phyloP scores from a whole-genome alignment of 1,139 yeast genomes.

The Meyerozyma elateridarum region DNA sequence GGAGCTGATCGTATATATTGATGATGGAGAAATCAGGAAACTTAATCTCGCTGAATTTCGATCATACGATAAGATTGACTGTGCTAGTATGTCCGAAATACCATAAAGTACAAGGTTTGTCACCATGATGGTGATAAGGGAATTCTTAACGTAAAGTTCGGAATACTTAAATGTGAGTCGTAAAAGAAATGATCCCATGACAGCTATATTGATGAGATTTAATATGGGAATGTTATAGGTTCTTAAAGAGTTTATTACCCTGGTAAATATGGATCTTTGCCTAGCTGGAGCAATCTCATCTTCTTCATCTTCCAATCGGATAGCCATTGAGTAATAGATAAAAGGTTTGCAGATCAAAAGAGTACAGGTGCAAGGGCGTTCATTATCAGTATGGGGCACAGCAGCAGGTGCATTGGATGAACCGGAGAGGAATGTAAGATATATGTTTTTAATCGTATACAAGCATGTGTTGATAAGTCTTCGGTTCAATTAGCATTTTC shows the following conservation, averaged over 20 bases:
- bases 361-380: no score
- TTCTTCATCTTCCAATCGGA: not conserved
- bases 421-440: no score
- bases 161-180: conserved; percentile 56
- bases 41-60: conserved; percentile 19
- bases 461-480: no score
- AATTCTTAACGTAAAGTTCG: conserved; percentile 58
- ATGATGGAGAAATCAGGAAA: conserved; percentile 10
- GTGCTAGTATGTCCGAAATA: conserved; percentile 87
- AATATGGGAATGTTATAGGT: conserved; percentile 44
- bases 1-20: not conserved
- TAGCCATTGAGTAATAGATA: no score
- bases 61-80: conserved; percentile 47
- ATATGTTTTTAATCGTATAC: no score
- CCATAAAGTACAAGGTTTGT: conserved; percentile 82
- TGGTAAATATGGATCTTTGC: conserved; percentile 13
- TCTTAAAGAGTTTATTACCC: conserved; percentile 31
- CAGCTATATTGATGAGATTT: conserved; percentile 47
- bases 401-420: no score
- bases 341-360: no score
- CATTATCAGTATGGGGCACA: no score
- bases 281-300: not conserved
- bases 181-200: conserved; percentile 46
- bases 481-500: no score
- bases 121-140: conserved; percentile 73